These are phyloP conservation scores for Xylaria sp. DNA, from an alignment of 2,329 filamentous ascomycete genomes.

Conservation along the genomic window DNA sequence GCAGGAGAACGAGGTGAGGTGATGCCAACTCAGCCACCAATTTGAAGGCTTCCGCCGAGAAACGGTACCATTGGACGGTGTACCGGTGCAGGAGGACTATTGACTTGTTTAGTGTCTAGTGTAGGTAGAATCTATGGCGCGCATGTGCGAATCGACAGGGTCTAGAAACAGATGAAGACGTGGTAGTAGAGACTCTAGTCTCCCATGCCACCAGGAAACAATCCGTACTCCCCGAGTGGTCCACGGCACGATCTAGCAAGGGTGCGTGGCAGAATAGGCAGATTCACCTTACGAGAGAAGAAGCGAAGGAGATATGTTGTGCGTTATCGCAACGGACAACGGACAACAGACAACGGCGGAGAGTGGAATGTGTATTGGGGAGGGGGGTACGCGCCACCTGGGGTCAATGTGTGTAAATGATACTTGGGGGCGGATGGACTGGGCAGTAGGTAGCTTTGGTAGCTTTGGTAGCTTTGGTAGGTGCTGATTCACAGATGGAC, in stretches of 20 bases:
- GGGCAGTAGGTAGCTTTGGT: background rate
- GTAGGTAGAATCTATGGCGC: conserved; percentile 16
- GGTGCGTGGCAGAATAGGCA: conserved; percentile 34
- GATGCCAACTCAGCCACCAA: conserved; percentile 22
- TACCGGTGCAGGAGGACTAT: conserved; percentile 13
- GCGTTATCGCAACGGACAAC: conserved; percentile 10
- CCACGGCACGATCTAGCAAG: conserved; percentile 36
- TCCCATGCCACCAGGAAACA: conserved; percentile 35
- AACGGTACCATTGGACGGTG: conserved; percentile 15
- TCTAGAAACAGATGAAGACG: conserved; percentile 25
- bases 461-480: background rate
- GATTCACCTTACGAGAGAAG: conserved; percentile 25
- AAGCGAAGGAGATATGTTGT: background rate
- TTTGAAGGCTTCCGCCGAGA: conserved; percentile 10
- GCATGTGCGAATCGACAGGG: conserved; percentile 20
- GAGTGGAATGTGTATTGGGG: background rate
- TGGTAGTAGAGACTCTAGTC: conserved; percentile 29
- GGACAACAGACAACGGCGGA: background rate
- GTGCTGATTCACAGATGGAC: conserved; percentile 5
- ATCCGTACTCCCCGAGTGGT: conserved; percentile 45
- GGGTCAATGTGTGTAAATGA: conserved; percentile 32
- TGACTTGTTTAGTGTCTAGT: conserved; percentile 5
- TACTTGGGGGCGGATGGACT: conserved; percentile 23
- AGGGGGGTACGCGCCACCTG: conserved; percentile 18
- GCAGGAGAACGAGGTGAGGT: conserved; percentile 25